Conservation (phyloP, 106 monocot genomes). For the Allium cepa region DNA sequence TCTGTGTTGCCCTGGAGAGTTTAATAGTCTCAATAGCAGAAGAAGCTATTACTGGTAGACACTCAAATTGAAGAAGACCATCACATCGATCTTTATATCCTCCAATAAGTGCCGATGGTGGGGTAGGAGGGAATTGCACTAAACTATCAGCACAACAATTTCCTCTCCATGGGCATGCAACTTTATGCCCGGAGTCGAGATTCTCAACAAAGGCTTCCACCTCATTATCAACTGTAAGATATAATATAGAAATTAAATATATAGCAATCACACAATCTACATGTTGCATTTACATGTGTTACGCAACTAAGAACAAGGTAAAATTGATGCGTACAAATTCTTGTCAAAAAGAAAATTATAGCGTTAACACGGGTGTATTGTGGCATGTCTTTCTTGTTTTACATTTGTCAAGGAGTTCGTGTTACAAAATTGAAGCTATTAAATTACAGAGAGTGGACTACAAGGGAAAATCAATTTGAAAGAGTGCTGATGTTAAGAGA, state of each 20-base stretch:
- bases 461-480: no score
- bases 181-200: constrained; percentile 60
- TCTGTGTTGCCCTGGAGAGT: constrained; percentile 56
- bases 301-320: no score
- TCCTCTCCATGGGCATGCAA: constrained; percentile 81
- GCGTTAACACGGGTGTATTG: no score
- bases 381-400: no score
- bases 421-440: no score
- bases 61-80: constrained; percentile 70
- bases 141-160: constrained; percentile 93
- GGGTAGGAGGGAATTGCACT: constrained; percentile 85
- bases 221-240: constrained; percentile 40
- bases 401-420: no score
- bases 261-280: no score
- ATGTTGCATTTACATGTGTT: no score
- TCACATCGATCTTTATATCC: constrained; percentile 91
- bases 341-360: no score
- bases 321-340: no score
- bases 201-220: constrained; percentile 51
- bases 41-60: constrained; percentile 68
- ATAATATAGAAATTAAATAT: not conserved
- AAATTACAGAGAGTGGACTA: no score
- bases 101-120: constrained; percentile 68
- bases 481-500: no score
- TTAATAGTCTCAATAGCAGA: constrained; percentile 69